These are phyloP conservation scores for Ophiognomonia clavigignenti-juglandacearum DNA, from an alignment of 2,329 filamentous ascomycete genomes.

Conservation along the genomic window DNA sequence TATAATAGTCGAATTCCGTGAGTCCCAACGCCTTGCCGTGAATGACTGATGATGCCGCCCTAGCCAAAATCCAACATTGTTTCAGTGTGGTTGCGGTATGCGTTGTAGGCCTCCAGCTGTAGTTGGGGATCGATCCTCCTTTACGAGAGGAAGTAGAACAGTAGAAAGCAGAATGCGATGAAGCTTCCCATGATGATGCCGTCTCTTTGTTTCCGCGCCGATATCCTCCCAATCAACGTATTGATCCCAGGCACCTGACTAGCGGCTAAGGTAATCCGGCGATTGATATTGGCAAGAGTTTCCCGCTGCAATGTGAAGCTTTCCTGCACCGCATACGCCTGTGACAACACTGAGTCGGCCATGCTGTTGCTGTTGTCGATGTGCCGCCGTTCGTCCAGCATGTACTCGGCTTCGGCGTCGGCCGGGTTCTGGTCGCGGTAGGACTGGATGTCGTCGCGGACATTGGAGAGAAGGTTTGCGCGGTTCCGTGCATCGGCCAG, in stretches of 20 bases:
- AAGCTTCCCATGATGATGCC: constrained; percentile 89
- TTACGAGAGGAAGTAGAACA: constrained; percentile 75
- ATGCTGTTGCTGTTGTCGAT: constrained; percentile 88
- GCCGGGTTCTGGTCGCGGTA: constrained; percentile 80
- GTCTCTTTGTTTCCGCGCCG: constrained; percentile 89
- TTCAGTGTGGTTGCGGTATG: no score
- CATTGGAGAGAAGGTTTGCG: constrained; percentile 83
- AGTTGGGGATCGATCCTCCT: neutral
- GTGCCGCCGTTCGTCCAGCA: constrained; percentile 81
- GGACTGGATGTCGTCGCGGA: constrained; percentile 85
- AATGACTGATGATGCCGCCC: constrained; percentile 1
- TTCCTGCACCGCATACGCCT: constrained; percentile 96
- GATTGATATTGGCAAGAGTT: constrained; percentile 81
- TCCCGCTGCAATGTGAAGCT: constrained; percentile 84
- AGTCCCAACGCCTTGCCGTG: constrained; percentile 13
- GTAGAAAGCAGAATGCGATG: constrained; percentile 84
- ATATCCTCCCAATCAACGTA: constrained; percentile 84
- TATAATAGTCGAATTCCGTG: neutral
- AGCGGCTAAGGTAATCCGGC: constrained; percentile 83
- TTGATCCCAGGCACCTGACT: constrained; percentile 93
- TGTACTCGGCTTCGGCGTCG: constrained; percentile 88
- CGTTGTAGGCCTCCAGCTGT: neutral
- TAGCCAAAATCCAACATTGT: neutral
- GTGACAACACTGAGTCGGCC: constrained; percentile 84
- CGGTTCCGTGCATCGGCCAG: constrained; percentile 78